Conservation (phyloP, 169 alveolate species). For the Eimeria praecox region DNA sequence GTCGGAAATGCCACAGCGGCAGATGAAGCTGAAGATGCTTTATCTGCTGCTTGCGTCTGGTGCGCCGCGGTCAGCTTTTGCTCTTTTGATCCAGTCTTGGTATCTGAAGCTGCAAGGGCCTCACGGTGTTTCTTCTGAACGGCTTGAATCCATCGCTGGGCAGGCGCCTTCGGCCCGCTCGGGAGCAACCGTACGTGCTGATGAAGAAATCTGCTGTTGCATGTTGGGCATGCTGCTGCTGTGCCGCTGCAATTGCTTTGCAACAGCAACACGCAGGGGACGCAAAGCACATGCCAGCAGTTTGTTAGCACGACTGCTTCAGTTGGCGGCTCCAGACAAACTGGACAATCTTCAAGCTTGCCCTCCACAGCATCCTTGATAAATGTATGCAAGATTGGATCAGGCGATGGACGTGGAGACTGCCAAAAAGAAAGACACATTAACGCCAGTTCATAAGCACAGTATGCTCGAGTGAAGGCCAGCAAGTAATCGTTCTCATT, state of each 20-base stretch:
- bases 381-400: neutral
- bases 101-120: conserved; percentile 29
- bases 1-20: neutral
- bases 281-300: conserved; percentile 88
- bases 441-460: neutral
- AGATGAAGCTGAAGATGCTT: neutral
- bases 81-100: neutral
- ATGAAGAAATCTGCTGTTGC: conserved; percentile 82
- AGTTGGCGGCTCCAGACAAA: conserved; percentile 86
- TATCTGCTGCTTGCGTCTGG: neutral
- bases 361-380: conserved; percentile 84
- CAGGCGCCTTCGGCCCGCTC: neutral
- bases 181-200: conserved; percentile 85
- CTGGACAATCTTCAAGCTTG: conserved; percentile 84
- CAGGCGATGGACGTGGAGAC: neutral
- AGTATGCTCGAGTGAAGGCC: neutral
- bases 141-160: conserved; percentile 34
- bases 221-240: conserved; percentile 85
- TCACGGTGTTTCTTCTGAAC: conserved; percentile 58
- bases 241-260: conserved; percentile 61
- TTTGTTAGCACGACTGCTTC: conserved; percentile 85
- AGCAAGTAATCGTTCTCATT: neutral
- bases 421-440: neutral
- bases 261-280: conserved; percentile 81
- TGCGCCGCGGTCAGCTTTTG: neutral